These are phyloP conservation scores for Asclepias syriaca DNA, from an alignment of 257 asterid species.

Conservation along the genomic window DNA sequence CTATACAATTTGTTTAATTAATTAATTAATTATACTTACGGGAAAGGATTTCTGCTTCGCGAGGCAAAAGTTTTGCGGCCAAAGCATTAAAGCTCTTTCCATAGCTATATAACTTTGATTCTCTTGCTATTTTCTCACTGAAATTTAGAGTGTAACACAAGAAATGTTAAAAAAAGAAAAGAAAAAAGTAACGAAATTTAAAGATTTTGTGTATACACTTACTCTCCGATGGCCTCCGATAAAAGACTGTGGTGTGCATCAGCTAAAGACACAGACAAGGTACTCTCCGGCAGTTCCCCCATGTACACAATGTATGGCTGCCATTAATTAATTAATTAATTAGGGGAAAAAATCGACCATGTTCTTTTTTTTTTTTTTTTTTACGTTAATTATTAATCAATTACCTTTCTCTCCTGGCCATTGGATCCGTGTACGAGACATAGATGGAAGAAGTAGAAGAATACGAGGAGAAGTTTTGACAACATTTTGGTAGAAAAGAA, in stretches of 20 bases:
- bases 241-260: conserved; percentile 49
- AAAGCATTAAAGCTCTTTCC: conserved; percentile 72
- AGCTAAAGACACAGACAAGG: conserved; percentile 5
- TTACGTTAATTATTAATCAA: no score
- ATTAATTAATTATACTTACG: conserved; percentile 18
- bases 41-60: conserved; percentile 49
- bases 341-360: neutral
- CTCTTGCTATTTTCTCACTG: conserved; percentile 53
- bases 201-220: conserved; percentile 3
- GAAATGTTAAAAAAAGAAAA: no score
- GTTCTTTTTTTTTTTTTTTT: no score
- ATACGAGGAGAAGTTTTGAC: neutral
- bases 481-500: neutral
- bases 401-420: conserved; percentile 45
- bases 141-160: neutral
- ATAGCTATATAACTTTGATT: conserved; percentile 53
- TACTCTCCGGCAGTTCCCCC: conserved; percentile 56
- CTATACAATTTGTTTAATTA: no score
- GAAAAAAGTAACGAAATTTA: no score
- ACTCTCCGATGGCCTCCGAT: conserved; percentile 61
- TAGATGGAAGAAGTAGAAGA: conserved; percentile 15
- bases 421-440: conserved; percentile 16
- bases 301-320: conserved; percentile 76
- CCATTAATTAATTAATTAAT: neutral
- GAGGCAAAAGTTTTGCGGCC: conserved; percentile 58